Evolutionary conservation across 1,139 yeast species (phyloP).

Genomic region (Scheffersomyces insectosa): DNA sequence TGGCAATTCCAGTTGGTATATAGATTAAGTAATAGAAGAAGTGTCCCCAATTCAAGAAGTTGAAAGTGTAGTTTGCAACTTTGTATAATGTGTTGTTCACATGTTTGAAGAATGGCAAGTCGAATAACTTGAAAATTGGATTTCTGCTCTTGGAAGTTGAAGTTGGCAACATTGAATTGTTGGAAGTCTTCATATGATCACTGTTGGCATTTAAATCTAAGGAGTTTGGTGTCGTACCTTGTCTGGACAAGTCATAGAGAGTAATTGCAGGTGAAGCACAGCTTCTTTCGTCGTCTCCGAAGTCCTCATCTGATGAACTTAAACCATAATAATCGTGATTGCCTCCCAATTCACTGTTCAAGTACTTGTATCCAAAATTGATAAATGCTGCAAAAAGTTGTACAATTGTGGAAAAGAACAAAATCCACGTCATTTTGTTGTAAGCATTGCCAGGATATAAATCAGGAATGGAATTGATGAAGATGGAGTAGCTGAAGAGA

Average conservation of each 20-base stretch:
- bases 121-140: slow-evolving; percentile 4
- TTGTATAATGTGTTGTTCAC: slow-evolving; percentile 5
- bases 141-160: background rate
- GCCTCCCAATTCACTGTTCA: slow-evolving; percentile 4
- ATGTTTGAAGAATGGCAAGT: slow-evolving; percentile 11
- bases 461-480: slow-evolving; percentile 59
- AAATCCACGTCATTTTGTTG: slow-evolving; percentile 60
- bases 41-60: slow-evolving; percentile 63
- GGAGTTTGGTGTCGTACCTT: slow-evolving; percentile 7
- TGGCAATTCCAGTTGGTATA: slow-evolving; percentile 74
- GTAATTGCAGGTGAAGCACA: slow-evolving; percentile 39
- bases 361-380: slow-evolving; percentile 18
- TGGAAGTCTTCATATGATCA: slow-evolving; percentile 17
- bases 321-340: slow-evolving; percentile 13
- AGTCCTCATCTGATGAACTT: slow-evolving; percentile 25
- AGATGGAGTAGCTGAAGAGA: slow-evolving; percentile 58
- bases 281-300: slow-evolving; percentile 22
- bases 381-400: slow-evolving; percentile 56
- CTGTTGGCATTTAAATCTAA: slow-evolving; percentile 15
- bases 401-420: slow-evolving; percentile 50
- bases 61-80: slow-evolving; percentile 37
- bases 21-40: slow-evolving; percentile 61
- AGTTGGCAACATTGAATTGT: slow-evolving; percentile 11
- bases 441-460: slow-evolving; percentile 81
- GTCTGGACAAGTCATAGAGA: slow-evolving; percentile 31